Conservation (phyloP, 73 alveolate genomes). For the Symbiodinium natans region DNA sequence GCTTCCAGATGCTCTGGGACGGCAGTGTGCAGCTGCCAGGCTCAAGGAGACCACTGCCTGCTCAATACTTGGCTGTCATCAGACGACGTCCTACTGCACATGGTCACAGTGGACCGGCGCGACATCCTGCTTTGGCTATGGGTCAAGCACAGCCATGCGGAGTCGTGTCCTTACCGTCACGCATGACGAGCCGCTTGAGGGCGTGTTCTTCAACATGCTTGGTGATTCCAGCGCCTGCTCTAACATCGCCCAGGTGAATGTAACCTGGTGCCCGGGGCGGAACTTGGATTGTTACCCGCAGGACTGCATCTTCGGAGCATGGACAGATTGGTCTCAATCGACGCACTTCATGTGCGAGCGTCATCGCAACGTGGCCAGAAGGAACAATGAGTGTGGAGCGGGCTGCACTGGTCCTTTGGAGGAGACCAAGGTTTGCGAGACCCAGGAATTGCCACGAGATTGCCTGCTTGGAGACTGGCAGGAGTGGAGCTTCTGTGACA, state of each 20-base stretch:
- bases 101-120: constrained; percentile 25
- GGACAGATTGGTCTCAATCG: constrained; percentile 14
- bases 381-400: constrained; percentile 10
- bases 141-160: constrained; percentile 45
- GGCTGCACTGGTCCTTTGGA: background rate
- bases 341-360: constrained; percentile 30
- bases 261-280: constrained; percentile 11
- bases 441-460: background rate
- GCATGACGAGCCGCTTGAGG: background rate
- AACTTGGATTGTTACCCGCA: background rate
- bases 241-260: constrained; percentile 26
- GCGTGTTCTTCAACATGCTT: background rate
- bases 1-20: constrained; percentile 7
- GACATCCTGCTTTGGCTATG: constrained; percentile 3
- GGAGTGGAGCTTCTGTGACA: constrained; percentile 32
- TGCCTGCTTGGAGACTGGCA: background rate
- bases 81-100: background rate
- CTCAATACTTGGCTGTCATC: background rate
- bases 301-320: background rate
- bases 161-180: background rate
- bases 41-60: constrained; percentile 24
- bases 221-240: constrained; percentile 21
- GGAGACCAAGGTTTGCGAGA: constrained; percentile 24
- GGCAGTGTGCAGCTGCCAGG: constrained; percentile 28
- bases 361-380: background rate